A percentile compares a stretch with the other conserved stretches of the same genome.
Conservation (phyloP, 345 rosid species). For the Lepidium africanum region DNA sequence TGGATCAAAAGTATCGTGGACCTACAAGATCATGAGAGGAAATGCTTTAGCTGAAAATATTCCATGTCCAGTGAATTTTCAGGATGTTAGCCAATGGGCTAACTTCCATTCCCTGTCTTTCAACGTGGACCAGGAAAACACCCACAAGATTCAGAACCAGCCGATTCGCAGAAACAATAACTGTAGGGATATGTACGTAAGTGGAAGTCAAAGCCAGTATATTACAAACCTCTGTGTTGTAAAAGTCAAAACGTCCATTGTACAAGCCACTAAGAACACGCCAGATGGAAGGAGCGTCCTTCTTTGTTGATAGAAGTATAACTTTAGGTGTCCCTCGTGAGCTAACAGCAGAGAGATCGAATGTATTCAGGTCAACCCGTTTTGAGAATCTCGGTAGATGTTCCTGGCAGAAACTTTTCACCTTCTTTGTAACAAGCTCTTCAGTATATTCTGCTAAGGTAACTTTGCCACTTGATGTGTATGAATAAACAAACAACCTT, state of each 20-base stretch:
- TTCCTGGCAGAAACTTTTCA: slow-evolving; percentile 69
- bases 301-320: slow-evolving; percentile 81
- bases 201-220: not conserved
- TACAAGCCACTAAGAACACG: slow-evolving; percentile 83
- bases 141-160: not conserved
- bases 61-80: not conserved
- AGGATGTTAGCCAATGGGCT: not conserved
- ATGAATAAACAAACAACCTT: slow-evolving; percentile 59
- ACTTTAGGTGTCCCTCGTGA: slow-evolving; percentile 42
- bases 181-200: not conserved
- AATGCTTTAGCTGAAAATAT: not conserved
- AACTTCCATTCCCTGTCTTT: not conserved
- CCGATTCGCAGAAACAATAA: not conserved
- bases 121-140: not conserved
- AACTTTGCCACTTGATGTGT: slow-evolving; percentile 41
- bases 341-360: slow-evolving; percentile 30
- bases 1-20: slow-evolving; percentile 53
- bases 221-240: slow-evolving; percentile 55
- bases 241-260: slow-evolving; percentile 51
- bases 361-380: slow-evolving; percentile 37
- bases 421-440: slow-evolving; percentile 44
- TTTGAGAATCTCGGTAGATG: slow-evolving; percentile 74
- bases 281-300: slow-evolving; percentile 77
- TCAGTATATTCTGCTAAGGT: slow-evolving; percentile 73
- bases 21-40: slow-evolving; percentile 36